phyloP scores from a whole-genome alignment of 225 moss, liverwort and hornwort species.

The Bryoerythrophyllum caledonicum region DNA sequence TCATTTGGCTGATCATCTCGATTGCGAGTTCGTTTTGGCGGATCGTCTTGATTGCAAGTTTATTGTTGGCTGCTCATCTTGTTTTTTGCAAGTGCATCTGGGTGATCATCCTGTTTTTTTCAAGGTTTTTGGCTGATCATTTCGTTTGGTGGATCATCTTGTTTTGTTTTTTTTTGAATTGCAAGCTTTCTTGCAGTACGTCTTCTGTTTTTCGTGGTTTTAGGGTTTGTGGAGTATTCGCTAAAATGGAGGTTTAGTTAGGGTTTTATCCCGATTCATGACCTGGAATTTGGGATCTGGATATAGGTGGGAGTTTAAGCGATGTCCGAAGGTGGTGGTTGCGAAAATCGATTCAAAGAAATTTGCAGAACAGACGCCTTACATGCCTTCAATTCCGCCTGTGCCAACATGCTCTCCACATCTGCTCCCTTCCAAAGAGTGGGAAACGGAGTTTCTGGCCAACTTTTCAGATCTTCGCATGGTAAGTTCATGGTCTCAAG shows the following conservation, averaged over 20 bases:
- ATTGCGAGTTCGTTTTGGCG: too few species aligned
- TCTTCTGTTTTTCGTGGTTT: conserved; percentile 13
- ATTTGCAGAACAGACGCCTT: conserved; percentile 77
- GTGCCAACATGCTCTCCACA: conserved; percentile 67
- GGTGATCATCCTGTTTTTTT: too few species aligned
- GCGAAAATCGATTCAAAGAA: conserved; percentile 76
- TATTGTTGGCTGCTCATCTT: not conserved
- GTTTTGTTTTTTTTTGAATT: not conserved
- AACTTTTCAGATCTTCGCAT: conserved; percentile 80
- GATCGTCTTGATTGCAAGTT: conserved; percentile 6
- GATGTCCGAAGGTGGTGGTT: conserved; percentile 92
- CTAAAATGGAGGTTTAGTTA: not conserved
- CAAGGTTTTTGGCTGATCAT: too few species aligned
- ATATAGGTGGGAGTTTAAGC: conserved; percentile 82
- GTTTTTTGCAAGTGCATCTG: too few species aligned
- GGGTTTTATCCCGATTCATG: conserved; percentile 1
- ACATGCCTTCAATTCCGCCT: conserved; percentile 81
- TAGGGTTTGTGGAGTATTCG: conserved; percentile 30
- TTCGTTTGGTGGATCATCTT: too few species aligned
- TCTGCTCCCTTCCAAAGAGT: conserved; percentile 75
- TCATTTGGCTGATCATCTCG: not conserved
- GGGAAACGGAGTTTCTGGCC: conserved; percentile 70
- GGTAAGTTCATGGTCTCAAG: conserved; percentile 41
- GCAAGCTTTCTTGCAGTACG: conserved; percentile 22
- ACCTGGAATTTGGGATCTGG: conserved; percentile 16